phyloP scores from a whole-genome alignment of 2,329 filamentous ascomycete genomes.

The Fusarium sublunatum region DNA sequence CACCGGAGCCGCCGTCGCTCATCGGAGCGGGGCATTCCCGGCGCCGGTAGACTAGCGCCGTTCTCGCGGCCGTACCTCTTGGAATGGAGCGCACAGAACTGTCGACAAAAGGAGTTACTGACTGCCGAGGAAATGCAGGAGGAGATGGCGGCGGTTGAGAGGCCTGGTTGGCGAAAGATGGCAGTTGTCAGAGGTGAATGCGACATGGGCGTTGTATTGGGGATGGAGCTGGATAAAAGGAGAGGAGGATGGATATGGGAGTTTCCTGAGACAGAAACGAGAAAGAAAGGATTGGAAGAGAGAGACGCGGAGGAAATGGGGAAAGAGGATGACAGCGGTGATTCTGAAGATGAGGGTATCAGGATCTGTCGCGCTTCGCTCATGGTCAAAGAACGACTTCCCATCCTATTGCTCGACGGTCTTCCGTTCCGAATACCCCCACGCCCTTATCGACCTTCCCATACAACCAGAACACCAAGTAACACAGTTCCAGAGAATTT shows the following conservation, averaged over 20 bases:
- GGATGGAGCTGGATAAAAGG: conserved; percentile 32
- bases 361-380: conserved; percentile 42
- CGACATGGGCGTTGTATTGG: conserved; percentile 34
- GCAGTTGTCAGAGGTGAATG: conserved; percentile 41
- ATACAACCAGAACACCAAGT: conserved; percentile 11
- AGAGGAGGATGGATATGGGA: conserved; percentile 41
- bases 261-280: conserved; percentile 37
- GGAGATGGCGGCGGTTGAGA: conserved; percentile 33
- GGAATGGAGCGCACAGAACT: conserved; percentile 41
- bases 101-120: conserved; percentile 34
- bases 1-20: conserved; percentile 35
- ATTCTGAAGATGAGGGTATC: conserved; percentile 26
- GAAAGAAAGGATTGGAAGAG: background rate
- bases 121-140: conserved; percentile 33
- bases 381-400: conserved; percentile 33
- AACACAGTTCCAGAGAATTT: background rate
- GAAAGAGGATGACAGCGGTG: conserved; percentile 1
- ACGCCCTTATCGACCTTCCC: conserved; percentile 11
- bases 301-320: background rate
- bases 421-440: conserved; percentile 21
- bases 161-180: conserved; percentile 37
- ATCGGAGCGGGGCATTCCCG: conserved; percentile 35
- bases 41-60: conserved; percentile 11
- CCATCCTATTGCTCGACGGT: conserved; percentile 41
- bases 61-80: conserved; percentile 38